Evolutionary conservation across 2,329 filamentous ascomycete genomes (phyloP), one percentile per base, ranked within the genome.

Genomic region (Penicillium sp.): DNA sequence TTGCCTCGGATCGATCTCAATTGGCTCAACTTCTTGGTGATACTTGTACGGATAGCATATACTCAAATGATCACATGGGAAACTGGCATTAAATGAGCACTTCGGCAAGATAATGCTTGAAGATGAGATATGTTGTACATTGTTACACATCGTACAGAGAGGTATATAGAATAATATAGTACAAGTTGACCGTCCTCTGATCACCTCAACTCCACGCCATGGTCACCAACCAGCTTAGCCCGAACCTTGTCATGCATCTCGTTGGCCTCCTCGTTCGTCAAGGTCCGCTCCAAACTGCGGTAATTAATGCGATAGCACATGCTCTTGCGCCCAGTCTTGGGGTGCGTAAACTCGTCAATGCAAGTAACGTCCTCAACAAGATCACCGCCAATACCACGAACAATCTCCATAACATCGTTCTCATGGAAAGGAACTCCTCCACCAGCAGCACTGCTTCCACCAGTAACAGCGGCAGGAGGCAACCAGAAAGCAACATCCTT

Each of bases 401-500:
- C 90, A 55, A 97, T 84, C 76, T 98, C 95, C 93, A 98, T 98
- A 51, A 98, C 81, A 74, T 99, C 95, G 76, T 98, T 98, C 73
- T 96, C 93, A 73, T 98, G 93, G 71, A 96, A 91, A 4, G 75
- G 69, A 19, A 74, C 61, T 26, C 70, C 65, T 31, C 76, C 75
- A 47, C 75, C 72, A 24, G 73, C 70, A 39, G 73, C 67, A 59
- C 73, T 72, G 62, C 64, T 61, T 61, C 74, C 64, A 59, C 74
- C 70, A 65, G 62, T 68, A 59, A 70, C 73, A 63, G 58, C 72
- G 61, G 63, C 73, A 64, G 79, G 72, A 19, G 74, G 79, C 53
- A 98, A 78, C 95, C 95, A 99, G 75, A 99, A 99, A 0, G 93
- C 90, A 11, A 98, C 89, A 73, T 99, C 95, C 76, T 93, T 93